Conservation (phyloP, 306 rosid genomes). For the Casuarina cunninghamiana region DNA sequence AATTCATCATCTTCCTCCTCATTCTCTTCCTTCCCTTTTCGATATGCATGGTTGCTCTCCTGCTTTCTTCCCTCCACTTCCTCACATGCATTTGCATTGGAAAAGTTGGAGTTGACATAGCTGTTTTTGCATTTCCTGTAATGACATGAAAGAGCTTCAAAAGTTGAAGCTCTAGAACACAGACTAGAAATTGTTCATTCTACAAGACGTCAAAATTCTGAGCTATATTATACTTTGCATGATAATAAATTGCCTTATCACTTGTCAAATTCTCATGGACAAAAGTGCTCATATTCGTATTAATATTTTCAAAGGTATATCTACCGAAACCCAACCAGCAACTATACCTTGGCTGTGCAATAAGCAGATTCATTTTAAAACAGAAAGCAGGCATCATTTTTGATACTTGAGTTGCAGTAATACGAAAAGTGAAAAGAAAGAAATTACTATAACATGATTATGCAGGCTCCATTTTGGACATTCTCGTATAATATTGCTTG, state of each 20-base stretch:
- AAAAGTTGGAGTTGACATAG: background rate
- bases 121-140: background rate
- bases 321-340: background rate
- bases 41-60: background rate
- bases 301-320: background rate
- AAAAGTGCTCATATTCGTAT: background rate
- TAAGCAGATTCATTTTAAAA: background rate
- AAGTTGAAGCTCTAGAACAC: background rate
- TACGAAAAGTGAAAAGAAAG: no score
- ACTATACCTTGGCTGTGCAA: background rate
- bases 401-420: no score
- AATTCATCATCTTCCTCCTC: background rate
- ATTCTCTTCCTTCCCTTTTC: background rate
- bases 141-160: background rate
- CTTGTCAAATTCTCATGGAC: background rate
- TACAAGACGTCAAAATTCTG: background rate
- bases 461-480: no score
- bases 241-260: background rate
- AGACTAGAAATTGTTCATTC: background rate
- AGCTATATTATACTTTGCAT: background rate
- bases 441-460: no score
- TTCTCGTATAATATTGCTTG: background rate
- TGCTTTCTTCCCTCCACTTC: background rate
- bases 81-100: background rate
- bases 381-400: background rate